Evolutionary conservation across 2,329 filamentous ascomycete species (phyloP).

Genomic region (Cladophialophora psammophila): DNA sequence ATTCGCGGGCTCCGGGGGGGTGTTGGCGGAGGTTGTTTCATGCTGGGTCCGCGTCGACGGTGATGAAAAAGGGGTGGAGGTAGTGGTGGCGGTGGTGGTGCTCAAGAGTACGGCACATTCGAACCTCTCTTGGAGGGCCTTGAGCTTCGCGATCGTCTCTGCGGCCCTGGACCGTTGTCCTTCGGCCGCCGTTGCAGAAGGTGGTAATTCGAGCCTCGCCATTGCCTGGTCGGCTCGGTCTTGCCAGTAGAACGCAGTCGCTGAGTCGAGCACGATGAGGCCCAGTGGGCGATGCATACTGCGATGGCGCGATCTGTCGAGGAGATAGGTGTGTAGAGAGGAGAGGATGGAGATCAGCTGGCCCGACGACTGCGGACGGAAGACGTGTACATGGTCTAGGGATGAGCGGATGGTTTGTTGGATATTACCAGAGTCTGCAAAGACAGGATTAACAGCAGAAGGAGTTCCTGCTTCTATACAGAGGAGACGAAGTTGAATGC

Average conservation of each 20-base stretch:
- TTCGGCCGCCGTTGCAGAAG: constrained; percentile 32
- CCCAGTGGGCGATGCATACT: constrained; percentile 58
- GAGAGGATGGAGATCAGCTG: constrained; percentile 60
- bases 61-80: constrained; percentile 26
- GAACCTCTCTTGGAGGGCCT: constrained; percentile 48
- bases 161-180: constrained; percentile 5
- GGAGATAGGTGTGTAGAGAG: constrained; percentile 59
- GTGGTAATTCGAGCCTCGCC: constrained; percentile 50
- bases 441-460: not conserved
- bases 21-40: not conserved
- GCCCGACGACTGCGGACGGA: constrained; percentile 61
- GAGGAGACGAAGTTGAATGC: constrained; percentile 35
- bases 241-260: constrained; percentile 64
- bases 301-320: constrained; percentile 45
- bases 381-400: constrained; percentile 65
- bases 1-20: not conserved
- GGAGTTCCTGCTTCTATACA: too few species aligned
- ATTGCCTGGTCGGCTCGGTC: constrained; percentile 56
- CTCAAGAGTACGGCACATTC: constrained; percentile 51
- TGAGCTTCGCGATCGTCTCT: constrained; percentile 41
- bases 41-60: constrained; percentile 17
- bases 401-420: constrained; percentile 6
- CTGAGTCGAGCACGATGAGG: constrained; percentile 62
- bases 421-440: not conserved
- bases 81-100: constrained; percentile 36